These are phyloP conservation scores for Coelastrella sp. DNA, from an alignment of 139 green algal species.

Conservation along the genomic window DNA sequence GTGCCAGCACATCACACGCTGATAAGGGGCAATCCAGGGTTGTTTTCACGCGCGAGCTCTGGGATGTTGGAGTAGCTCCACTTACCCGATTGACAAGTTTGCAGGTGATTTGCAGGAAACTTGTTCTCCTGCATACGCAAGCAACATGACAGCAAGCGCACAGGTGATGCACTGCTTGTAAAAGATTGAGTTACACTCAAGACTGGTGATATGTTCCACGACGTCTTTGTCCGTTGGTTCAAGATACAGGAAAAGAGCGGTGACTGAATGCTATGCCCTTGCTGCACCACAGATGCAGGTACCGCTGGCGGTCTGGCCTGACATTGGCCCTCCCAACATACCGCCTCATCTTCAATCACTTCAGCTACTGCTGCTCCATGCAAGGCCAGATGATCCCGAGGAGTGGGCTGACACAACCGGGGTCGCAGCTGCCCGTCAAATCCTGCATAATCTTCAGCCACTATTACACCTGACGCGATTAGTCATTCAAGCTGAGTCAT, in stretches of 20 bases:
- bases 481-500: not conserved
- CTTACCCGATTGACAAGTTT: too few species aligned
- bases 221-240: too few species aligned
- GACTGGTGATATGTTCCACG: too few species aligned
- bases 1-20: not conserved
- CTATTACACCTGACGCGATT: constrained; percentile 1
- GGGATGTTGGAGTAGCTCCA: not conserved
- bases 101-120: too few species aligned
- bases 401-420: constrained; percentile 13
- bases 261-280: not conserved
- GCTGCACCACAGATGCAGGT: not conserved
- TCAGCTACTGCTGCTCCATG: not conserved
- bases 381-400: too few species aligned
- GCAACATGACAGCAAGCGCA: too few species aligned
- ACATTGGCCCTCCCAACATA: not conserved
- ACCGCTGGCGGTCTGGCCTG: not conserved
- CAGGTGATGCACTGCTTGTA: too few species aligned
- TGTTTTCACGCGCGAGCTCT: not conserved
- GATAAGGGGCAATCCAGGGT: not conserved
- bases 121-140: too few species aligned
- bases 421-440: not conserved
- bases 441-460: not conserved
- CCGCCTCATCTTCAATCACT: not conserved
- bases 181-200: too few species aligned
- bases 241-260: not conserved